Evolutionary conservation across 352 stramenopile genomes (phyloP), one percentile per base, ranked within the genome.

Genomic region (Peronospora farinosa): DNA sequence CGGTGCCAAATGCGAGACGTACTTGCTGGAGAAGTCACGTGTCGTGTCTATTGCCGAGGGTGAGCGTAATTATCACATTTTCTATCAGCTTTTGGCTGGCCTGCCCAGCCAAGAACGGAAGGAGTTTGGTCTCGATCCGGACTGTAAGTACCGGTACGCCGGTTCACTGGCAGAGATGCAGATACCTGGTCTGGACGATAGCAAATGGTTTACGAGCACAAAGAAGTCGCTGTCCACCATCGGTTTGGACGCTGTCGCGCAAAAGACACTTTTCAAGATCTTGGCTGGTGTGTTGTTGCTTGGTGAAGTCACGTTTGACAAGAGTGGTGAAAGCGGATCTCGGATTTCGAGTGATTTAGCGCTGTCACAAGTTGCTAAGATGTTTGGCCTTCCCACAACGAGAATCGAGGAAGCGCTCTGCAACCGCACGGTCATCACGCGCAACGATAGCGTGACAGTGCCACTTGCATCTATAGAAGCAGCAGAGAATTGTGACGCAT

Each of bases 1-100:
- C 40, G 83, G 83, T 62, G 83, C 80, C 21, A 90, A 90, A 54
- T 94, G 83, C 53, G 90, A 95, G 47, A 98, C 96, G 6, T 98
- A 98, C 47, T 63, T 98, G 46, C 64, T 98, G 15, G 95, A 98
- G 63, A 98, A 98, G 60, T 97, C 88, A 7, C 86, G 95, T 37
- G 95, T 98, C 31, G 91, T 96, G 19, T 91, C 78, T 9, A 96
- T 97, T 60, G 87, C 90, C 4, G 85, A 97, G n/a, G 94, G 94
- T 10, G 94, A 98, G 67, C 81, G 95, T 19, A 98, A 98, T 57
- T 98, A 98, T 69, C 95, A 98, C 64, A 96, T 98, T 57, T 98
- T 98, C 63, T 98, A 98, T 65, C 93, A 98, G 68, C 77, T 94
- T 45, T 64, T 94, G 12, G 57, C 74, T 17, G 83, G 83, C 45